Evolutionary conservation across 495 filamentous ascomycete species (phyloP).

Genomic region (Daldinia childiae): DNA sequence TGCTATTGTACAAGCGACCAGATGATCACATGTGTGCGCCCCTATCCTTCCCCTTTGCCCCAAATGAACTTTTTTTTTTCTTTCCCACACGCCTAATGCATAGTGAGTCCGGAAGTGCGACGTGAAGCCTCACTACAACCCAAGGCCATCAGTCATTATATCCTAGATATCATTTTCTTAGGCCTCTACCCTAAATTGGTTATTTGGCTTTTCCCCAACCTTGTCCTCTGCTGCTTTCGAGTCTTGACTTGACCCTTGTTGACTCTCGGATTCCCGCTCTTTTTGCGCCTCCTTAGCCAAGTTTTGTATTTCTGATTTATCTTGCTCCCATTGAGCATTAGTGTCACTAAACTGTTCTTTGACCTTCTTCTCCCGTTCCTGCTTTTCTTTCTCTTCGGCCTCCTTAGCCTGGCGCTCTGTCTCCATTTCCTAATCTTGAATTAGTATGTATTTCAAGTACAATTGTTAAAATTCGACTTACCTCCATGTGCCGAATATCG

Average conservation of each 20-base stretch:
- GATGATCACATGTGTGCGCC: conserved; percentile 30
- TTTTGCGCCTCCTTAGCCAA: conserved; percentile 63
- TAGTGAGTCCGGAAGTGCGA: conserved; percentile 9
- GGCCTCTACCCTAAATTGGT: conserved; percentile 40
- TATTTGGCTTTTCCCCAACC: conserved; percentile 42
- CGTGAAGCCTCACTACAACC: conserved; percentile 8
- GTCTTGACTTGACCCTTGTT: conserved; percentile 34
- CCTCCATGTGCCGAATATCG: conserved; percentile 96
- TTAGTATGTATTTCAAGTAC: conserved; percentile 10
- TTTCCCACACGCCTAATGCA: conserved; percentile 18
- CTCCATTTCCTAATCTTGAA: conserved; percentile 77
- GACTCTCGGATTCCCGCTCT: conserved; percentile 32
- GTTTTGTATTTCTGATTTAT: conserved; percentile 78
- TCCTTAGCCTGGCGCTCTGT: conserved; percentile 77
- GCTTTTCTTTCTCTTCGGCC: conserved; percentile 74
- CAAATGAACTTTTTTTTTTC: conserved; percentile 23
- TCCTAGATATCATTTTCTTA: conserved; percentile 34
- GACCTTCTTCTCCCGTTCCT: conserved; percentile 70
- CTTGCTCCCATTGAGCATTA: conserved; percentile 80
- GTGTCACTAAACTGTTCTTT: conserved; percentile 76
- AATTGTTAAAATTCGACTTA: conserved; percentile 42
- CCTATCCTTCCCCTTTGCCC: conserved; percentile 16
- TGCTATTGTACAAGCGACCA: conserved; percentile 46
- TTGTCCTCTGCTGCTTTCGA: conserved; percentile 44
- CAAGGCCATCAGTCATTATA: conserved; percentile 23